These are phyloP conservation scores for Leucosporidium creatinivorum DNA, from an alignment of 768 basidiomycete species.

Conservation along the genomic window DNA sequence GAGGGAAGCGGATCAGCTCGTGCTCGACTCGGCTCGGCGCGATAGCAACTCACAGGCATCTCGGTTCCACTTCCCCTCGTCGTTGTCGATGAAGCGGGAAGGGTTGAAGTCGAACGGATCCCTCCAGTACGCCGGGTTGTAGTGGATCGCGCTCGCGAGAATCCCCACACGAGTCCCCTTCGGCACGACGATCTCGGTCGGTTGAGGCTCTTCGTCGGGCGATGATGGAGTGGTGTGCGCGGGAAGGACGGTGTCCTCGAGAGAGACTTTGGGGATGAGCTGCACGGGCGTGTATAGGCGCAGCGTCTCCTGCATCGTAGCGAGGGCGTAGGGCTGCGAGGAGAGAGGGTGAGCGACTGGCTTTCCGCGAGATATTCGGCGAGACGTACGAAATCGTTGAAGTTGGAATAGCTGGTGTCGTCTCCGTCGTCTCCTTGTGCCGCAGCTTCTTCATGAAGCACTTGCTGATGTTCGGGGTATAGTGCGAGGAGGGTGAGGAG, in stretches of 20 bases:
- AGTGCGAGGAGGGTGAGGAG: slow-evolving; percentile 49
- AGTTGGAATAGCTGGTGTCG: neutral
- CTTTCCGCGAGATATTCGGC: neutral
- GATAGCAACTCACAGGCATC: slow-evolving; percentile 19
- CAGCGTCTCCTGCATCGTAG: slow-evolving; percentile 29
- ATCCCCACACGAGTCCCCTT: slow-evolving; percentile 20
- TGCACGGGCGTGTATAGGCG: slow-evolving; percentile 28
- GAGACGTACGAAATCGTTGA: neutral
- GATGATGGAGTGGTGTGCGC: neutral
- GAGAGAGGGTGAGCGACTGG: neutral
- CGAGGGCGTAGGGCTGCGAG: slow-evolving; percentile 12
- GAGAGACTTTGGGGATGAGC: slow-evolving; percentile 28
- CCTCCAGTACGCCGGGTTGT: slow-evolving; percentile 31
- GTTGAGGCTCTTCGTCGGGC: neutral
- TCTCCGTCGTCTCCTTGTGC: neutral
- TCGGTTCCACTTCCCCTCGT: slow-evolving; percentile 17
- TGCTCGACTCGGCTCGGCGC: neutral
- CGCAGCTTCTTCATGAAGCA: slow-evolving; percentile 48
- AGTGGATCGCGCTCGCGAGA: slow-evolving; percentile 25
- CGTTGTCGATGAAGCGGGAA: slow-evolving; percentile 31
- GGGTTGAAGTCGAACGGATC: slow-evolving; percentile 27
- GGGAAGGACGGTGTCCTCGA: slow-evolving; percentile 8
- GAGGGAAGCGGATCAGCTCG: no score
- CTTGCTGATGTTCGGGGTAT: slow-evolving; percentile 49
- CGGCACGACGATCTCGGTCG: slow-evolving; percentile 15